Base-by-base conservation (phyloP, 2,329 filamentous ascomycete species). In the Thermomyces lanuginosus region DNA sequence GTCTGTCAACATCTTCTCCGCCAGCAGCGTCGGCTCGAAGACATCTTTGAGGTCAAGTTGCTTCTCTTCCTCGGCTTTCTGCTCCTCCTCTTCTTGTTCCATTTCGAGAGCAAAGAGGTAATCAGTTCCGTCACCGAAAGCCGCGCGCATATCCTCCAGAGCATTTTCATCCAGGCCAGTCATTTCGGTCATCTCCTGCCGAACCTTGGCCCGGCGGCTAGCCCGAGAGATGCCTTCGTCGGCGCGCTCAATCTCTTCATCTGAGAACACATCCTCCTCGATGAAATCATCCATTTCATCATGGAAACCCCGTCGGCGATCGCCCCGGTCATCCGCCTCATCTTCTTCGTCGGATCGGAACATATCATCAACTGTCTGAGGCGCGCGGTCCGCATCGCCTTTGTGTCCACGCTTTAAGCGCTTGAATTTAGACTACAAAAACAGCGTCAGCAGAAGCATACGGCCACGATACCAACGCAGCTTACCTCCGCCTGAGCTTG, bases 261-360 rank as follows among this genome's bases (percentile, higher is more conserved):
- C 82, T 26, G 82, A 80, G 26, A 83, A 80, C 35, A 82, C 84
- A 43, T 95, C 89, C 42, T 93, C 83, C 49, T 95, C 86, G 45
- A 98, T 98, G 53, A 98, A 98, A 49, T 86, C 84, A 34, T 82
- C 82, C 51, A 92, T 81, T 44, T 92, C 82, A 50, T 91, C 79
- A 24, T 69, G 69, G 34, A 69, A 62, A 18, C 64, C 63, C 32
- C 77, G 66, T 34, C 69, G 68, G 13, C 25, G 18, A 32, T 61
- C 48, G 15, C 54, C 56, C 32, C 64, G 64, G 30, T 67, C 64
- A 10, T 60, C 64, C 4, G 25, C 25, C 31, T 66, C 71, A 10
- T 78, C 72, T 29, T 92, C 84, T 35, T 95, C 86, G 28, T 93
- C 86, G 39, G 92, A 86, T 18, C 81, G 84, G 53, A 98, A 98